Evolutionary conservation across 1,139 yeast species (phyloP).

Genomic region (Suhomyces taliae): DNA sequence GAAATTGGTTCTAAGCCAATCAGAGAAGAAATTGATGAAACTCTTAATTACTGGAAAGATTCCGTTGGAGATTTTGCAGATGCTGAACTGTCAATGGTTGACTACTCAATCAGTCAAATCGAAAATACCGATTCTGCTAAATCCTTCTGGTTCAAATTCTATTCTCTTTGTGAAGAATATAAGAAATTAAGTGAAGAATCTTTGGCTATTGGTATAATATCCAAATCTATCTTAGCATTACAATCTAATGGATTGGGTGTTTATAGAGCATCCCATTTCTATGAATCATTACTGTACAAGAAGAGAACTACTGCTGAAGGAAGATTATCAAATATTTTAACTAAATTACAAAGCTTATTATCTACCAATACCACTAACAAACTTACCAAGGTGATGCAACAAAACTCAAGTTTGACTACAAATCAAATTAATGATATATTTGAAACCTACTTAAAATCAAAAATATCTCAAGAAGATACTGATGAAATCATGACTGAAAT

Average conservation of each 20-base stretch:
- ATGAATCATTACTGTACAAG: conserved; percentile 25
- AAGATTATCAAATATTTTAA: conserved; percentile 24
- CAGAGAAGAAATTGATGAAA: conserved; percentile 23
- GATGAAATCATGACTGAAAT: conserved; percentile 21
- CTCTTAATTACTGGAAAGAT: conserved; percentile 16
- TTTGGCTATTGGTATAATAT: conserved; percentile 15
- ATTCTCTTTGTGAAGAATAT: conserved; percentile 66
- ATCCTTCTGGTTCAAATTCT: conserved; percentile 55
- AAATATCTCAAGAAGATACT: conserved; percentile 26
- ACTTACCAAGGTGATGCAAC: conserved; percentile 17
- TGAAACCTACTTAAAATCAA: conserved; percentile 22
- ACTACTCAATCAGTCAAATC: background rate
- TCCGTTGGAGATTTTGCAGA: conserved; percentile 2
- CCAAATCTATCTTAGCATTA: conserved; percentile 17
- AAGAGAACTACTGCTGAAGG: conserved; percentile 16
- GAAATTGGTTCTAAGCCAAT: conserved; percentile 14
- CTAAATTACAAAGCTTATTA: conserved; percentile 21
- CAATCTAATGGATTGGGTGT: conserved; percentile 40
- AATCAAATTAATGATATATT: conserved; percentile 23
- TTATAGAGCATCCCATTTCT: conserved; percentile 34
- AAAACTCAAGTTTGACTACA: conserved; percentile 15
- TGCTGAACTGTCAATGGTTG: conserved; percentile 3
- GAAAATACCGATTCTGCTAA: background rate
- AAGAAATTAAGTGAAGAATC: conserved; percentile 59
- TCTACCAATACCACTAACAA: conserved; percentile 31